Evolutionary conservation across 305 asterid species (phyloP).

Genomic region (Fraxinus greggii): DNA sequence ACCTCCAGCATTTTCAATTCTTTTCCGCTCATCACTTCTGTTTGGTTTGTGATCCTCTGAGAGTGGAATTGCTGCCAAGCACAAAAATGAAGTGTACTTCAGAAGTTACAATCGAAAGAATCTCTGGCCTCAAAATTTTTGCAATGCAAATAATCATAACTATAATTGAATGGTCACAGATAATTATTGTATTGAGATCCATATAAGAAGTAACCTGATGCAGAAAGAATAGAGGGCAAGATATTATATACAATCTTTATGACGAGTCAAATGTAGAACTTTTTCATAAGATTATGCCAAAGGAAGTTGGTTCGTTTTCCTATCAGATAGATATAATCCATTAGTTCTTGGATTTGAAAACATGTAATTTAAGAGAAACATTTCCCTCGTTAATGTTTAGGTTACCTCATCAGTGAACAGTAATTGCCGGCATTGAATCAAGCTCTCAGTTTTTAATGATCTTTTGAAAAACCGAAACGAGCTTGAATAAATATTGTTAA

Average conservation of each 20-base stretch:
- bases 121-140: neutral
- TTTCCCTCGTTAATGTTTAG: neutral
- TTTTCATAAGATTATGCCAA: neutral
- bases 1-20: conserved; percentile 99
- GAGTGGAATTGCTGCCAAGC: conserved; percentile 78
- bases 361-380: neutral
- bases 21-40: conserved; percentile 90
- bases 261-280: neutral
- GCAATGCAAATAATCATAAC: neutral
- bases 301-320: neutral
- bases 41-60: conserved; percentile 99
- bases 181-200: neutral
- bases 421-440: neutral
- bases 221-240: neutral
- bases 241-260: neutral
- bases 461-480: neutral
- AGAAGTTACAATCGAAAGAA: conserved; percentile 2
- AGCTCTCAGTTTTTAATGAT: neutral
- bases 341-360: neutral
- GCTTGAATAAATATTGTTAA: neutral
- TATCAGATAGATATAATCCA: neutral
- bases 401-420: neutral
- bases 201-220: neutral
- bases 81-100: conserved; percentile 25
- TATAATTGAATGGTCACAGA: neutral